phyloP scores from a whole-genome alignment of 768 basidiomycete species.

The Amanita thiersii region DNA sequence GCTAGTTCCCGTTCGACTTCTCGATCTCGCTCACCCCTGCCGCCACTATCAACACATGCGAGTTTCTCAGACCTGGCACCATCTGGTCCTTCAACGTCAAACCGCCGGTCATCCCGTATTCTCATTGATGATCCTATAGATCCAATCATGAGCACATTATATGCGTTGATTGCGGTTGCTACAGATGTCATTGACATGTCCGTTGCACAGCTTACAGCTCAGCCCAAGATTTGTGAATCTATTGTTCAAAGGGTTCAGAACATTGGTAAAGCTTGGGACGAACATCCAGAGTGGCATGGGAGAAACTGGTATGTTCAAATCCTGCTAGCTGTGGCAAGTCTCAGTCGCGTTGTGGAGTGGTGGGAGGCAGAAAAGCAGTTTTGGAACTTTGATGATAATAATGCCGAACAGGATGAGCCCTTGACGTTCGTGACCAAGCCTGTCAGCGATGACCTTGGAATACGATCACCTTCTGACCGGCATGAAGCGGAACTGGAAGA shows the following conservation, averaged over 20 bases:
- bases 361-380: slow-evolving; percentile 99
- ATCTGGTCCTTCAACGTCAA: slow-evolving; percentile 35
- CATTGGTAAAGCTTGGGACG: slow-evolving; percentile 94
- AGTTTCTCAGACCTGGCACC: slow-evolving; percentile 51
- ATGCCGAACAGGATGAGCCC: slow-evolving; percentile 85
- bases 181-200: slow-evolving; percentile 93
- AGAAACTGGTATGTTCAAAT: slow-evolving; percentile 98
- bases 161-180: slow-evolving; percentile 87
- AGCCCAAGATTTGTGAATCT: slow-evolving; percentile 77
- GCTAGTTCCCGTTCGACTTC: slow-evolving; percentile 92
- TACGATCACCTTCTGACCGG: slow-evolving; percentile 26
- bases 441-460: slow-evolving; percentile 43
- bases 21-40: slow-evolving; percentile 88
- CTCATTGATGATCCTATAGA: slow-evolving; percentile 81
- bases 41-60: slow-evolving; percentile 54
- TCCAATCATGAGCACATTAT: slow-evolving; percentile 84
- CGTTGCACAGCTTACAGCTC: slow-evolving; percentile 73
- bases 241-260: slow-evolving; percentile 87
- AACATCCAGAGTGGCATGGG: slow-evolving; percentile 96
- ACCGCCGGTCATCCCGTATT: slow-evolving; percentile 75
- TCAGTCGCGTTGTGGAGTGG: slow-evolving; percentile 97
- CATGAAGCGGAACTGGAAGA: slow-evolving; percentile 32
- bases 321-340: slow-evolving; percentile 88
- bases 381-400: slow-evolving; percentile 96
- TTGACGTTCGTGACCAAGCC: slow-evolving; percentile 92